These are phyloP conservation scores for Rhodotorula kratochvilovae DNA, from an alignment of 768 basidiomycete species.

Conservation along the genomic window DNA sequence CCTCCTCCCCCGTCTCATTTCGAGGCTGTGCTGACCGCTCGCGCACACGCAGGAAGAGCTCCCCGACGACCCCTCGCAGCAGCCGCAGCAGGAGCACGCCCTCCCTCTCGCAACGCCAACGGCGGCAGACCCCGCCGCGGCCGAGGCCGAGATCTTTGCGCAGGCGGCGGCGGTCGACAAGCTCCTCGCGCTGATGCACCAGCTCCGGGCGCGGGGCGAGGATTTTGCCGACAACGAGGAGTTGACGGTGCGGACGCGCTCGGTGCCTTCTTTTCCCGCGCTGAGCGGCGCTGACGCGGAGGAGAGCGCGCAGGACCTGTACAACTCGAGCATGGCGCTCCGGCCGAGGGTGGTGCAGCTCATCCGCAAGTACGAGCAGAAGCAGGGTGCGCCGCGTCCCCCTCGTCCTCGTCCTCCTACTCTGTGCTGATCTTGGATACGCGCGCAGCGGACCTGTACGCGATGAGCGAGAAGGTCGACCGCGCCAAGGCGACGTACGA, in stretches of 20 bases:
- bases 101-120: constrained; percentile 17
- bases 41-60: constrained; percentile 61
- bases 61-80: constrained; percentile 67
- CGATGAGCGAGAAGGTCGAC: constrained; percentile 91
- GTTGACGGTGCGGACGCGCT: constrained; percentile 59
- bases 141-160: constrained; percentile 80
- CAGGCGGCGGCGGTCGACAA: constrained; percentile 81
- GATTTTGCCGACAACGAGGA: constrained; percentile 88
- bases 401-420: not conserved
- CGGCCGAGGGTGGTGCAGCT: constrained; percentile 93
- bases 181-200: constrained; percentile 66
- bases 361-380: constrained; percentile 95
- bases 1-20: not conserved
- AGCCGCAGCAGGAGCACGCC: too few relatives aligned
- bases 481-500: constrained; percentile 85
- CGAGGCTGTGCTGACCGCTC: too few relatives aligned
- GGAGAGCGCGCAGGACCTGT: constrained; percentile 64
- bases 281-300: too few relatives aligned
- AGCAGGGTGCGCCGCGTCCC: constrained; percentile 57
- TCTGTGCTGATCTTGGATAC: not conserved
- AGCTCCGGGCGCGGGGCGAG: constrained; percentile 68
- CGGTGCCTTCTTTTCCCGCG: too few relatives aligned
- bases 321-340: constrained; percentile 79
- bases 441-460: constrained; percentile 73
- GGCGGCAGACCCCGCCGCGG: constrained; percentile 54